A percentile compares a stretch with the other conserved stretches of the same genome.
Evolutionary conservation across 108 stramenopile species (phyloP).

Genomic region (Epipyxis sp.): DNA sequence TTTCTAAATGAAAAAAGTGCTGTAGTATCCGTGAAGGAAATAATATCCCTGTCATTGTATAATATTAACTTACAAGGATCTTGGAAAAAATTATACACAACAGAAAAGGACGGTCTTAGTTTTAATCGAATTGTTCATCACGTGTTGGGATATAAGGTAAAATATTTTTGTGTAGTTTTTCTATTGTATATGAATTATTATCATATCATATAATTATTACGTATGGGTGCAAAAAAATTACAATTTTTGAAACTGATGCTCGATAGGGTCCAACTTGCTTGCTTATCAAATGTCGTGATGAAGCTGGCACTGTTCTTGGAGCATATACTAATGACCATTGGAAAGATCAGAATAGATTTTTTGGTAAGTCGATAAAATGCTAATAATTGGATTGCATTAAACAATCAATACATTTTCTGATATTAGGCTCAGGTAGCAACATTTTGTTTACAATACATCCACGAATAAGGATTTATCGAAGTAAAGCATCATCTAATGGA

Average conservation of each 20-base stretch:
- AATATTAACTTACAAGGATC: not conserved
- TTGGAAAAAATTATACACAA: slow-evolving; percentile 22
- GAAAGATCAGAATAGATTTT: not conserved
- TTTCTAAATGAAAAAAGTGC: not conserved
- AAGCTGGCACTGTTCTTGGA: not conserved
- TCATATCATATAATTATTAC: too few relatives aligned
- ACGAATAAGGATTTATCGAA: not conserved
- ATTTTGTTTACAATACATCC: slow-evolving; percentile 10
- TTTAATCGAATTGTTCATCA: slow-evolving; percentile 28
- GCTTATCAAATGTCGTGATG: not conserved
- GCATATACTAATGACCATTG: not conserved
- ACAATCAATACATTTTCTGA: not conserved
- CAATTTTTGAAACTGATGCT: too few relatives aligned
- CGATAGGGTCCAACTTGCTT: not conserved
- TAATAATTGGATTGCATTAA: not conserved
- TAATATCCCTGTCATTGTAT: not conserved
- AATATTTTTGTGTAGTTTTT: not conserved
- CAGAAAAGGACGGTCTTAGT: not conserved
- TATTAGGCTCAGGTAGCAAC: not conserved
- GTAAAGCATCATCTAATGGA: not conserved
- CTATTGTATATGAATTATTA: not conserved
- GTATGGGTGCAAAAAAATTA: too few relatives aligned
- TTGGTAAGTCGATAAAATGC: slow-evolving; percentile 1
- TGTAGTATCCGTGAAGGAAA: not conserved
- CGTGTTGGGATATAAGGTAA: slow-evolving; percentile 27